Evolutionary conservation across 495 filamentous ascomycete genomes (phyloP).

Genomic region (Daldinia loculata): DNA sequence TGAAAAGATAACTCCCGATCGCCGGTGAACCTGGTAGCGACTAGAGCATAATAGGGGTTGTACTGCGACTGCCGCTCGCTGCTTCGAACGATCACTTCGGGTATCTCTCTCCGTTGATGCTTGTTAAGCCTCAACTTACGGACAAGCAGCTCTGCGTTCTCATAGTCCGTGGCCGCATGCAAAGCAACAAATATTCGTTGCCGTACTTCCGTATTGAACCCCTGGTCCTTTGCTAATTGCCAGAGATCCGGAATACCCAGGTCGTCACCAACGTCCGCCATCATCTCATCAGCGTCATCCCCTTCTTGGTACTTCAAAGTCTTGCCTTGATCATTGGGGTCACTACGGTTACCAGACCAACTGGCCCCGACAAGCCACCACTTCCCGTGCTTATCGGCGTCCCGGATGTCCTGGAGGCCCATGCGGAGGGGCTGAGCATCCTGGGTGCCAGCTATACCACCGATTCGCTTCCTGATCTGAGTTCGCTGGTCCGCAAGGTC

Average conservation of each 20-base stretch:
- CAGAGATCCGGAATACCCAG: constrained; percentile 68
- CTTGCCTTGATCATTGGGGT: constrained; percentile 38
- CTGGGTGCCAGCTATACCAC: constrained; percentile 34
- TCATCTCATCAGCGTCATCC: constrained; percentile 44
- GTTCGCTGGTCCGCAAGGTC: constrained; percentile 43
- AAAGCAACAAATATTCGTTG: constrained; percentile 91
- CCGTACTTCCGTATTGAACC: constrained; percentile 95
- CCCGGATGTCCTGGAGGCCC: constrained; percentile 78
- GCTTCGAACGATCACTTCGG: constrained; percentile 88
- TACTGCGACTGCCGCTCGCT: constrained; percentile 81
- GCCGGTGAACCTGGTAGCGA: constrained; percentile 77
- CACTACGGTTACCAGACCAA: constrained; percentile 68
- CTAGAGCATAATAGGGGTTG: constrained; percentile 92
- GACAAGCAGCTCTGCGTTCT: constrained; percentile 80
- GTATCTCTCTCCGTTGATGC: constrained; percentile 85
- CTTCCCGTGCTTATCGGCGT: constrained; percentile 87
- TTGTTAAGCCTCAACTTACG: constrained; percentile 85
- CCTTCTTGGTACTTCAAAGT: constrained; percentile 40
- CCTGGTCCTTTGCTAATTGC: constrained; percentile 78
- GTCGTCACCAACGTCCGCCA: constrained; percentile 56
- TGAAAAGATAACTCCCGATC: constrained; percentile 77
- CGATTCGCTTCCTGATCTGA: constrained; percentile 43
- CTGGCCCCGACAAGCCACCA: constrained; percentile 98
- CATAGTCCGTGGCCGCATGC: constrained; percentile 85
- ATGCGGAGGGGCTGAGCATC: constrained; percentile 75